Evolutionary conservation across 139 green algal genomes (phyloP).

Genomic region (Tetradesmus lagerheimii): DNA sequence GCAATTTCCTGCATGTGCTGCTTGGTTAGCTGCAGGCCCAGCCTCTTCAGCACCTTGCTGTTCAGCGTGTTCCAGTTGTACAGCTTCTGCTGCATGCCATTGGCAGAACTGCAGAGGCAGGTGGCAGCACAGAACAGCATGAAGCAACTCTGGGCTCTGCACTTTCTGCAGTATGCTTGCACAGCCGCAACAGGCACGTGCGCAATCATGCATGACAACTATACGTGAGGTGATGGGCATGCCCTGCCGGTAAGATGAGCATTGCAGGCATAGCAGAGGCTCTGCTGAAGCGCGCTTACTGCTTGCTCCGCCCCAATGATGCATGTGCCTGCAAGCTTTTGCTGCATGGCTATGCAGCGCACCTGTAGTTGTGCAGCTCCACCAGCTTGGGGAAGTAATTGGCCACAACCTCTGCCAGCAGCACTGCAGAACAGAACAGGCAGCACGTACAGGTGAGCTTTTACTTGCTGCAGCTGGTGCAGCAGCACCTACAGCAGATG

Average conservation of each 20-base stretch:
- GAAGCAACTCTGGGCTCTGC: background rate
- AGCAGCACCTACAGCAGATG: background rate
- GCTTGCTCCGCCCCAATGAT: background rate
- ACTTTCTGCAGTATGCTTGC: no score
- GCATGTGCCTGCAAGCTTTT: background rate
- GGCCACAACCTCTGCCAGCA: conserved; percentile 89
- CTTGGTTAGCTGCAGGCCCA: conserved; percentile 80
- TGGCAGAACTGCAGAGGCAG: conserved; percentile 72
- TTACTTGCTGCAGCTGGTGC: background rate
- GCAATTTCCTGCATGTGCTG: conserved; percentile 38
- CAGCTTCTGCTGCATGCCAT: conserved; percentile 88
- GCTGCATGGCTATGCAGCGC: background rate
- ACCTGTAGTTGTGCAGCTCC: conserved; percentile 98
- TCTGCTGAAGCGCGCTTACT: background rate
- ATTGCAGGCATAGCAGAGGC: background rate
- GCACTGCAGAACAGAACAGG: conserved; percentile 70
- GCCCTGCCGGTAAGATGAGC: no score
- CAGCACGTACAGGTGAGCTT: background rate
- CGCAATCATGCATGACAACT: no score
- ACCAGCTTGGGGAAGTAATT: conserved; percentile 90
- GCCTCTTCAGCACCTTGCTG: conserved; percentile 83
- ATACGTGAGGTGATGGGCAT: no score
- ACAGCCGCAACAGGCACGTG: background rate
- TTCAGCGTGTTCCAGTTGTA: conserved; percentile 98
- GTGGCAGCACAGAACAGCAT: background rate